Conservation (phyloP, 345 rosid species). For the Mallotus nudiflorus region DNA sequence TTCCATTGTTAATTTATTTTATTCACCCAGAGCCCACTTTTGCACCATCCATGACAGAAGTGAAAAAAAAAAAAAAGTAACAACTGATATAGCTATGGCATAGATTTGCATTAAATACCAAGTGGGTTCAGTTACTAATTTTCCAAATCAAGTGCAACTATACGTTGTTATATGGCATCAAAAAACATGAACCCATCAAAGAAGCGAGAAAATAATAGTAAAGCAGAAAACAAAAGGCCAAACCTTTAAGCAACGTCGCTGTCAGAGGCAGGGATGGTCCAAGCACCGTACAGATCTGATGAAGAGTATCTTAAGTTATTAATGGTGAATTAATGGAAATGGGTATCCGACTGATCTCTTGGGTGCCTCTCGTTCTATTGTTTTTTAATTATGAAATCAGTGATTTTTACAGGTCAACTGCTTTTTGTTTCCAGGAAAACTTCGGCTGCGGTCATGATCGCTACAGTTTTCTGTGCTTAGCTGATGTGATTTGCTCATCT, state of each 20-base stretch:
- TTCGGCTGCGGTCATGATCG: not conserved
- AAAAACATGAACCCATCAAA: not conserved
- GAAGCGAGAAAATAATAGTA: not conserved
- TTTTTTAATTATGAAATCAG: not conserved
- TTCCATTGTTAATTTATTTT: no score
- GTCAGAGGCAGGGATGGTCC: not conserved
- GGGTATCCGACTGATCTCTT: not conserved
- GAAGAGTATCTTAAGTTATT: no score
- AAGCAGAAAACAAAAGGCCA: not conserved
- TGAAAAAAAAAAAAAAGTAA: no score
- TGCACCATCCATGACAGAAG: no score
- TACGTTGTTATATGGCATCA: not conserved
- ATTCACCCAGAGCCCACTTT: no score
- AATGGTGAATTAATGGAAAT: not conserved
- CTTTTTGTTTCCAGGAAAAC: not conserved
- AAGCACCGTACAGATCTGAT: not conserved
- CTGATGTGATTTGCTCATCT: no score
- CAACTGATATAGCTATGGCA: no score
- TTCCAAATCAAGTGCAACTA: not conserved
- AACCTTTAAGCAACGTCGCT: conserved; percentile 1
- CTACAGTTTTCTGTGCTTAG: not conserved
- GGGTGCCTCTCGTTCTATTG: no score
- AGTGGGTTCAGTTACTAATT: not conserved
- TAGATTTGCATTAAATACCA: not conserved
- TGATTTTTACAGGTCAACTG: not conserved